A percentile compares a stretch with the other conserved stretches of the same genome.
Evolutionary conservation across 805 yeast species (phyloP).

Genomic region (Barnettozyma vustinii): DNA sequence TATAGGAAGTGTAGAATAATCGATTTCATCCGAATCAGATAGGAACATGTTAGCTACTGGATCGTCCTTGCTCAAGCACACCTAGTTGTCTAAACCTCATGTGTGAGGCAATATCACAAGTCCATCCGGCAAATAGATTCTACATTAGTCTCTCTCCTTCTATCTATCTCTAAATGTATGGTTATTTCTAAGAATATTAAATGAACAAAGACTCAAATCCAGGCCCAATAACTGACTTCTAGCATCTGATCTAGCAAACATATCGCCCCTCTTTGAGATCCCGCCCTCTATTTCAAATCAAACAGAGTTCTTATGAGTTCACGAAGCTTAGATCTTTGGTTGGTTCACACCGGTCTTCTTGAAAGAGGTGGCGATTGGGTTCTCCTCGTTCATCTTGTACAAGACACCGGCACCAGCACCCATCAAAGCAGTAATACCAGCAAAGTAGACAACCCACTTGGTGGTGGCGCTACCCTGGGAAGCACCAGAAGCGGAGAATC

Average conservation of each 20-base stretch:
- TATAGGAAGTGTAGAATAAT: too few relatives aligned
- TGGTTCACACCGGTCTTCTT: constrained; percentile 18
- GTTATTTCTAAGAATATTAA: neutral
- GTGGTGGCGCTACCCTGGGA: constrained; percentile 13
- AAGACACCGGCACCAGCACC: constrained; percentile 21
- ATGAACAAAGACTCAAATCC: neutral
- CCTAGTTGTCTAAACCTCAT: too few relatives aligned
- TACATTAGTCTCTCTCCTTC: too few relatives aligned
- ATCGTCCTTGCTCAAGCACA: too few relatives aligned
- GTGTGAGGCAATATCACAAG: too few relatives aligned
- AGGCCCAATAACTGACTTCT: neutral
- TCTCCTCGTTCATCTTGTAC: constrained; percentile 22
- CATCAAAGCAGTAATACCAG: constrained; percentile 21
- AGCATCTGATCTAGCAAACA: neutral
- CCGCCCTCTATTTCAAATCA: neutral
- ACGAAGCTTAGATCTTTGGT: constrained; percentile 1
- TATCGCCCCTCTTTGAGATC: neutral
- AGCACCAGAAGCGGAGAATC: constrained; percentile 18
- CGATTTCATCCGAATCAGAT: too few relatives aligned
- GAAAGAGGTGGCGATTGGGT: constrained; percentile 19
- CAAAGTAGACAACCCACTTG: constrained; percentile 23
- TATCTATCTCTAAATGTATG: neutral
- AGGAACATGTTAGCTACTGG: too few relatives aligned
- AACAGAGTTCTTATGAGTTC: neutral
- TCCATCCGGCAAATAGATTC: too few relatives aligned